Conservation (phyloP, 306 rosid genomes). For the Quercus robur region DNA sequence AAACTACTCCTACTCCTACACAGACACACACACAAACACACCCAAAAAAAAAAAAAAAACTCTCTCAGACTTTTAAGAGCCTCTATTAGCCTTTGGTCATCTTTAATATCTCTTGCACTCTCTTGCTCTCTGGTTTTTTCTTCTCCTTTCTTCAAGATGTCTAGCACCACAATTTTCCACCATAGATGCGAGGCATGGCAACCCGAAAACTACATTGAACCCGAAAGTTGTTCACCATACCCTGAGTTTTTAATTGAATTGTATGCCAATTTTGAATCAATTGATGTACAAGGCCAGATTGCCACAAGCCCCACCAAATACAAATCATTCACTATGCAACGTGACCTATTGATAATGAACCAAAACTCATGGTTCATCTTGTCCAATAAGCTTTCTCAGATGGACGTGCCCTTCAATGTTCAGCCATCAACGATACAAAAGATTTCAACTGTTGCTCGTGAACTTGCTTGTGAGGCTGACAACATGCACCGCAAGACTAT, state of each 20-base stretch:
- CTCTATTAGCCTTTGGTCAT: too few relatives aligned
- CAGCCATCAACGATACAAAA: slow-evolving; percentile 1
- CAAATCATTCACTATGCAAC: not conserved
- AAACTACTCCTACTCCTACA: too few relatives aligned
- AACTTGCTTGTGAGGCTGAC: not conserved
- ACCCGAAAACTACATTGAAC: not conserved
- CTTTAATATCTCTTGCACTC: not conserved
- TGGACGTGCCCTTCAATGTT: not conserved
- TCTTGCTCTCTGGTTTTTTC: not conserved
- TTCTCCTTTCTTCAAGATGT: not conserved
- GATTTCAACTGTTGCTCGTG: not conserved
- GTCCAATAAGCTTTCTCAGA: not conserved
- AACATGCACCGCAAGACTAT: not conserved
- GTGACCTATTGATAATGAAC: not conserved
- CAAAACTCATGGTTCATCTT: not conserved
- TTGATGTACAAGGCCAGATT: not conserved
- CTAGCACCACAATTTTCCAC: not conserved
- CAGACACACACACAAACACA: too few relatives aligned
- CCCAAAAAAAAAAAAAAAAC: too few relatives aligned
- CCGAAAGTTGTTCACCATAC: not conserved
- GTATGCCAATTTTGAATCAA: not conserved
- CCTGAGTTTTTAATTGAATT: slow-evolving; percentile 1
- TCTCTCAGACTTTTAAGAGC: too few relatives aligned
- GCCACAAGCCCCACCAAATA: not conserved
- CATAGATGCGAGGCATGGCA: not conserved